Conservation (phyloP, 2,329 filamentous ascomycete species). For the Talaromyces sp. region DNA sequence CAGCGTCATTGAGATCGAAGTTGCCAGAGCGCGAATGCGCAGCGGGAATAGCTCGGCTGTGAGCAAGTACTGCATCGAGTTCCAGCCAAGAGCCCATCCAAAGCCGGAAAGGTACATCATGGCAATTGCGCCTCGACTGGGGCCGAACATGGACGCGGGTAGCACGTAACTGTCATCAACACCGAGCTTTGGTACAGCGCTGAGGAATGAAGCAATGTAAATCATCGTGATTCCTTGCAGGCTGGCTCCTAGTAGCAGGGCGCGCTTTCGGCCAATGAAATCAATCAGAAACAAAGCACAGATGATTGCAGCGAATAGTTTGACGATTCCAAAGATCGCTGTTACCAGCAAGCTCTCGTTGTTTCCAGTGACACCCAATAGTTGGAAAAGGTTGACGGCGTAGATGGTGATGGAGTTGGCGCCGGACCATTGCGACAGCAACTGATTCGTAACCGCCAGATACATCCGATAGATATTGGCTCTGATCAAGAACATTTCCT, state of each 20-base stretch:
- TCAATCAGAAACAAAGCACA: constrained; percentile 78
- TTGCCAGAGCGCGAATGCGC: constrained; percentile 65
- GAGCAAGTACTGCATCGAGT: constrained; percentile 72
- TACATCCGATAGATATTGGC: constrained; percentile 68
- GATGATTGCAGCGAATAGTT: constrained; percentile 60
- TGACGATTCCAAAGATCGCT: constrained; percentile 70
- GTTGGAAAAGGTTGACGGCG: constrained; percentile 65
- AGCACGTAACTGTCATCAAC: constrained; percentile 28
- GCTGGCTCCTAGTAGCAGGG: constrained; percentile 56
- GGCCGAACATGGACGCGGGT: constrained; percentile 25
- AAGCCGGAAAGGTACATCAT: constrained; percentile 65
- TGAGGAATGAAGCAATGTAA: constrained; percentile 59
- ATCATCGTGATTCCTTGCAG: constrained; percentile 58
- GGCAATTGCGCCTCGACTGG: constrained; percentile 63
- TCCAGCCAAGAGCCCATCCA: constrained; percentile 59
- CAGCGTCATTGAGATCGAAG: constrained; percentile 69
- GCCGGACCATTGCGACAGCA: constrained; percentile 54
- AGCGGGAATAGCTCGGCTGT: constrained; percentile 74
- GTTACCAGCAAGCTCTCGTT: constrained; percentile 68
- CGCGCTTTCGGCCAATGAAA: constrained; percentile 68
- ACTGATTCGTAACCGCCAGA: constrained; percentile 62
- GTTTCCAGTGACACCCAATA: constrained; percentile 64
- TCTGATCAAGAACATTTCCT: constrained; percentile 62
- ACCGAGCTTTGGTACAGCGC: constrained; percentile 54
- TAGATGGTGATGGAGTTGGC: constrained; percentile 73